Percentiles rank a stretch among this genome's conserved stretches.
These are phyloP conservation scores for Clavispora asparagi DNA, from an alignment of 805 yeast genomes.

Conservation along the genomic window DNA sequence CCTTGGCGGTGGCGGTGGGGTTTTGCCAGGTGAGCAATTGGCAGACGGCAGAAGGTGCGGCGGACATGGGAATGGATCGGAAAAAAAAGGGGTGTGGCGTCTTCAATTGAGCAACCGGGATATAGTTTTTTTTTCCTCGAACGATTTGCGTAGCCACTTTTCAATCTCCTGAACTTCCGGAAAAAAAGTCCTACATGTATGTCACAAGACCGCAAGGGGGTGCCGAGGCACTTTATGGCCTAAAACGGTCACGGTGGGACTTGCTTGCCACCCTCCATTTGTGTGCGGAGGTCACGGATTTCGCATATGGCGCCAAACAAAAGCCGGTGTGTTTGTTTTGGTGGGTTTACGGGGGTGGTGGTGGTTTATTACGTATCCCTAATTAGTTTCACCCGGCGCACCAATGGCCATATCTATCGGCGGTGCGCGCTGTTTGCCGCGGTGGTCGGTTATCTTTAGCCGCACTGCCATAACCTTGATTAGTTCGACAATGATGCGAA, in stretches of 20 bases:
- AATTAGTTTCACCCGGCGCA: too few species aligned
- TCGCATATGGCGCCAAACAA: too few species aligned
- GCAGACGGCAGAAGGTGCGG: conserved; percentile 10
- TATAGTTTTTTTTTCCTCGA: neutral
- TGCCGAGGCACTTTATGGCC: neutral
- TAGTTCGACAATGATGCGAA: too few species aligned
- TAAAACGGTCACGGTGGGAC: too few species aligned
- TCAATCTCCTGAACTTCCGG: conserved; percentile 1
- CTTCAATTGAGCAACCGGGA: neutral
- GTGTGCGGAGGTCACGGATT: too few species aligned
- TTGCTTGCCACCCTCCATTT: too few species aligned
- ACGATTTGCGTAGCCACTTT: neutral
- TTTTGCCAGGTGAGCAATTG: conserved; percentile 65
- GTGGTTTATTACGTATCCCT: too few species aligned
- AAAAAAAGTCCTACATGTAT: neutral
- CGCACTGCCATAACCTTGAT: neutral
- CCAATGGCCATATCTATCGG: too few species aligned
- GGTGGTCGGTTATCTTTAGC: neutral
- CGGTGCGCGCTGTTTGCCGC: neutral
- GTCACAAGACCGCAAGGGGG: conserved; percentile 2
- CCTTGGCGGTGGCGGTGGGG: conserved; percentile 72
- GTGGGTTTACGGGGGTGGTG: too few species aligned
- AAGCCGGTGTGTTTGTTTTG: too few species aligned
- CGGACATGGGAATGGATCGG: neutral
- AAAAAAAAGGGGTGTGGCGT: neutral